Base-by-base conservation (phyloP, 768 basidiomycete genomes). In the Russula compacta region DNA sequence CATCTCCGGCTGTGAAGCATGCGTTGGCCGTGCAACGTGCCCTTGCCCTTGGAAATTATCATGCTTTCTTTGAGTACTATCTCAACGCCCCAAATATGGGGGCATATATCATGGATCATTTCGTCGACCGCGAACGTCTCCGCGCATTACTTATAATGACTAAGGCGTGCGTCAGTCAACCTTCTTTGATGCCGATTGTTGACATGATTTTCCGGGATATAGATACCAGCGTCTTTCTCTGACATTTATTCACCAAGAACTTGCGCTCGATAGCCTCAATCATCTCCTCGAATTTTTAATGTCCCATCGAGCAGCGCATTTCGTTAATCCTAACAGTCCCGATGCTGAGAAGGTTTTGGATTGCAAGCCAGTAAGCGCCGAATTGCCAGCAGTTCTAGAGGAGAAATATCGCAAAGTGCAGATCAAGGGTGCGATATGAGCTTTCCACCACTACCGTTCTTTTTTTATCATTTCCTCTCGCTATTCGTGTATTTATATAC, bases 101-200 rank as follows among this genome's bases (percentile, higher is more conserved):
- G 42, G 94, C 84, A 56, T 98, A 98, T 73, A 93, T 99, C 69
- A 97, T 99, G 92, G 97, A 98, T 74, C 94, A 98, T 73, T 98
- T 98, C 72, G 88, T 98, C 69, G 84, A 86, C 69, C 82, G 97
- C 68, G 97, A 98, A 76, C 78, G 97, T 61, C 81, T 88, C 58
- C 83, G 83, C 61, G 94, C 93, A 2, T 72, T 99, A 63, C 83
- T 92, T 70, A 84, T 89, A 66, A 95, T 99, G 76, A 83, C 90
- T 35, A 97, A 89, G 82, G 89, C 91, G 97, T 98, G 67, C 69
- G 95, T 81, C 39, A 15, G 24, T 51, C 29, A 29, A 43, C 21
- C 58, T 46, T 61, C 29, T n/a, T 65, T 19, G 40, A 36, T 58
- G 53, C 14, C 49, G 50, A 42, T 50, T 32, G 50, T 53, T 42